phyloP scores from a whole-genome alignment of 306 rosid species.

The Acacia acuminata region DNA sequence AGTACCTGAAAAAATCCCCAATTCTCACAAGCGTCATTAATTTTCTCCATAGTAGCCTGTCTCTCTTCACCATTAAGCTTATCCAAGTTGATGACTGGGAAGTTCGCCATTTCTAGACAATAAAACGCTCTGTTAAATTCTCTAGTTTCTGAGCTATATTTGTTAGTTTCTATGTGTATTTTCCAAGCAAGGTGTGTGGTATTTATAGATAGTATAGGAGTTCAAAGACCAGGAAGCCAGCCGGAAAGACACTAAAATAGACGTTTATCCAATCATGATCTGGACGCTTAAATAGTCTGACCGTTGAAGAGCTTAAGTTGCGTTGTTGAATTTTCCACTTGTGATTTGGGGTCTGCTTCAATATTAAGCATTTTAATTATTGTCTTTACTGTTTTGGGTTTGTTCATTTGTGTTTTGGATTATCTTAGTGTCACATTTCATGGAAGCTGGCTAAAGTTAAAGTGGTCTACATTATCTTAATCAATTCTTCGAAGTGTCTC shows the following conservation, averaged over 20 bases:
- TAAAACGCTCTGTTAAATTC: background rate
- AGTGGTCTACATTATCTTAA: background rate
- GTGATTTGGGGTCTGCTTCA: background rate
- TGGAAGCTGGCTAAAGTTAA: background rate
- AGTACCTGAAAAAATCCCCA: conserved; percentile 47
- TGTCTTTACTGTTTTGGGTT: background rate
- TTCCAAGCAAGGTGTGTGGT: background rate
- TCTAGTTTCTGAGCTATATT: background rate
- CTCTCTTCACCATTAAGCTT: conserved; percentile 55
- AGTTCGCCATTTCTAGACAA: background rate
- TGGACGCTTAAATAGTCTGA: background rate
- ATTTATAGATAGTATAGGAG: conserved; percentile 24
- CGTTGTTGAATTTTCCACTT: conserved; percentile 24
- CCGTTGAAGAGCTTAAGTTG: background rate
- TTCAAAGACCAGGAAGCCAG: background rate
- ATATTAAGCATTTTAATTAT: background rate
- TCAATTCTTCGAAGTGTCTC: background rate
- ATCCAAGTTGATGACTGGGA: conserved; percentile 48
- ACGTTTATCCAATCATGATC: background rate
- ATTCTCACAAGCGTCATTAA: conserved; percentile 38
- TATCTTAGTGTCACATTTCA: background rate
- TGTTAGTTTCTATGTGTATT: background rate
- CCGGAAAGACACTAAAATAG: background rate
- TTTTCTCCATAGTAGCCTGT: conserved; percentile 40
- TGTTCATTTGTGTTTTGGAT: background rate